Percentiles rank a stretch among this genome's conserved stretches.
These are phyloP conservation scores for Xylaria flabelliformis DNA, from an alignment of 495 filamentous ascomycete genomes.

Conservation along the genomic window DNA sequence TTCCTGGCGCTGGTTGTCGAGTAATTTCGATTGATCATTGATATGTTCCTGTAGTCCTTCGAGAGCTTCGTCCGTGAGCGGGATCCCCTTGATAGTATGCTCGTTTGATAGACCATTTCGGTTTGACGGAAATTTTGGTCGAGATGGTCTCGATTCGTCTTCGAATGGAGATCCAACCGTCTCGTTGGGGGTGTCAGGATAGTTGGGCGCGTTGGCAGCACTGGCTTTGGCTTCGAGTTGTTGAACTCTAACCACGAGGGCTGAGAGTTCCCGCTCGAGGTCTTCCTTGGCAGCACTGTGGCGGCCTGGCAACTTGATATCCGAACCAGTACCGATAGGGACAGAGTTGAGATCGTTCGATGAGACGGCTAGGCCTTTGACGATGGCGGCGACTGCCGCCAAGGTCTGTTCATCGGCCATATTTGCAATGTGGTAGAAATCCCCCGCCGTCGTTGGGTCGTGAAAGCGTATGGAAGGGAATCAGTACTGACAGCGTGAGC, in stretches of 20 bases:
- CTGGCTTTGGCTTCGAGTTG: constrained; percentile 70
- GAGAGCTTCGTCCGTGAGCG: constrained; percentile 71
- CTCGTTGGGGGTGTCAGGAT: constrained; percentile 70
- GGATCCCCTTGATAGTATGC: constrained; percentile 39
- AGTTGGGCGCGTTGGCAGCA: constrained; percentile 58
- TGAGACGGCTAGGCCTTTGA: constrained; percentile 66
- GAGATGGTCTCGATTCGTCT: constrained; percentile 44
- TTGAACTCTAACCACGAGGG: constrained; percentile 70
- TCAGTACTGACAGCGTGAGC: constrained; percentile 33
- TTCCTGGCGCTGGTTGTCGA: constrained; percentile 74
- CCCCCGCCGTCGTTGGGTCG: not conserved
- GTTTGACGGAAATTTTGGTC: constrained; percentile 32
- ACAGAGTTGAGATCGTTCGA: constrained; percentile 39
- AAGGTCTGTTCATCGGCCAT: constrained; percentile 69
- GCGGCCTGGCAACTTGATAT: constrained; percentile 68
- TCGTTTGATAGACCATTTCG: constrained; percentile 44
- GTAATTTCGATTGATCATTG: constrained; percentile 78
- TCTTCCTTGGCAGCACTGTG: constrained; percentile 66
- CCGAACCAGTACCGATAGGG: constrained; percentile 46
- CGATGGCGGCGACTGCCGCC: constrained; percentile 65
- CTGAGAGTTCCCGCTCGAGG: constrained; percentile 74
- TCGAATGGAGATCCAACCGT: constrained; percentile 59
- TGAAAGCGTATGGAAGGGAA: not conserved
- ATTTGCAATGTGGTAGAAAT: constrained; percentile 17
- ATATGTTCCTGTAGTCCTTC: constrained; percentile 75